Conservation (phyloP, 148 eudicot genomes). For the Camellia japonica region DNA sequence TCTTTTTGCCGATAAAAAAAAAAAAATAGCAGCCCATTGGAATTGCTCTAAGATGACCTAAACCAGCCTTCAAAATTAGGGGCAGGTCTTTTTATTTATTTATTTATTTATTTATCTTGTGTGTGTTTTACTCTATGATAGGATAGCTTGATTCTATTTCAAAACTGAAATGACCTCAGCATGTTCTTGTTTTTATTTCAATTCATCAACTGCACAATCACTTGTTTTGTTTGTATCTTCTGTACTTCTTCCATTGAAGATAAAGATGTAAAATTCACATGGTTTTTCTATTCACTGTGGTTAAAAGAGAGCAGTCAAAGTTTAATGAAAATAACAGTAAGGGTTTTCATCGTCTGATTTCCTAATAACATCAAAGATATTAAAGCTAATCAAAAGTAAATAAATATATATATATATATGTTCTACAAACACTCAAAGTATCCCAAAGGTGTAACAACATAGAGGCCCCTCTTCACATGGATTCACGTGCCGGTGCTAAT, state of each 20-base stretch:
- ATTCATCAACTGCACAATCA: neutral
- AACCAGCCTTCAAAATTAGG: no score
- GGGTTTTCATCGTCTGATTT: no score
- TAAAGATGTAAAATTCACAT: neutral
- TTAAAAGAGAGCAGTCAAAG: no score
- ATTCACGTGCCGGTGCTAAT: slow-evolving; percentile 10
- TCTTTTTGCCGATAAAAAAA: no score
- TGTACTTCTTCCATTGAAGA: neutral
- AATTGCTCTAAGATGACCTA: no score
- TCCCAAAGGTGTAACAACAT: slow-evolving; percentile 5
- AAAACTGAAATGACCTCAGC: neutral
- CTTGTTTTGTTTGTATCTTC: neutral
- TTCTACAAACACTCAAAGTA: neutral
- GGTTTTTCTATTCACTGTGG: no score
- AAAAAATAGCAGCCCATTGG: no score
- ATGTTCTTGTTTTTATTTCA: neutral
- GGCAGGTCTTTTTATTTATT: no score
- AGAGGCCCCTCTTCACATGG: slow-evolving; percentile 29
- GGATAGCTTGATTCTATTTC: neutral
- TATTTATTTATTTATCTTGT: no score
- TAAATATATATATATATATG: neutral
- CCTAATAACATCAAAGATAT: no score
- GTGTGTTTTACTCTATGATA: no score
- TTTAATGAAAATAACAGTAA: neutral
- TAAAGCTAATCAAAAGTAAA: no score